Base-by-base conservation (phyloP, 2,329 filamentous ascomycete species). In the Salinomyces thailandicus region DNA sequence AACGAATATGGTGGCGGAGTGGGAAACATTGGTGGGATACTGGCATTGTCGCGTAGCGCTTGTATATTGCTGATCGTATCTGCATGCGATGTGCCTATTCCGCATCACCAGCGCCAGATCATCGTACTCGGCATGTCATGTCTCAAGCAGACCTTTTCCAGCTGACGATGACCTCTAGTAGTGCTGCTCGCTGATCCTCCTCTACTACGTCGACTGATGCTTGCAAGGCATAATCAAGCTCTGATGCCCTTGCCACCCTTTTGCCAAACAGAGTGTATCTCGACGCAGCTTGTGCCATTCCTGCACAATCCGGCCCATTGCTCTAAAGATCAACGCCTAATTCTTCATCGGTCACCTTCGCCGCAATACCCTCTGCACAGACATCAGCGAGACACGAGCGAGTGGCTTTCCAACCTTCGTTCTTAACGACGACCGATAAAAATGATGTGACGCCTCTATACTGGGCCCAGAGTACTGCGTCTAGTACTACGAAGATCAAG, bases 371-470 rank as follows among this genome's bases (percentile, higher is more conserved):
- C 14, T 28, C 26, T 1, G 46, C 44, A 39, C 47, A 44, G 12
- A 48, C 44, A 35, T 49, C 44, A 2, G 38, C 32, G 22, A 49
- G 33, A 16, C 33, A 36, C 3, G 30, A 14, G 17, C 39, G 37
- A 11, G 43, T 45, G 3, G 43, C 47, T 26, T 44, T 46, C 45
- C 45, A 50, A 11, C 47, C 47, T 12, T 41, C 47, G 24, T 49
- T 48, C 13, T 48, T 48, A 18, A 49, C 28, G 3, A 49, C 35
- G 14, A 49, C 38, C 12, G 35, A 47, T 19, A 49, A 18, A 24
- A 46, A 42, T 11, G 47, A 45, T 16, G 36, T 39, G 5, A 34
- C 18, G 11, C 44, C 18, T 2, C 33, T 22, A 9, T 42, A 14
- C 24, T 41, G 38, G 3, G 38, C 41, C 37, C 36, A 45, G 31